These are phyloP conservation scores for Starmerella davenportii DNA, from an alignment of 805 yeast genomes.

Conservation along the genomic window DNA sequence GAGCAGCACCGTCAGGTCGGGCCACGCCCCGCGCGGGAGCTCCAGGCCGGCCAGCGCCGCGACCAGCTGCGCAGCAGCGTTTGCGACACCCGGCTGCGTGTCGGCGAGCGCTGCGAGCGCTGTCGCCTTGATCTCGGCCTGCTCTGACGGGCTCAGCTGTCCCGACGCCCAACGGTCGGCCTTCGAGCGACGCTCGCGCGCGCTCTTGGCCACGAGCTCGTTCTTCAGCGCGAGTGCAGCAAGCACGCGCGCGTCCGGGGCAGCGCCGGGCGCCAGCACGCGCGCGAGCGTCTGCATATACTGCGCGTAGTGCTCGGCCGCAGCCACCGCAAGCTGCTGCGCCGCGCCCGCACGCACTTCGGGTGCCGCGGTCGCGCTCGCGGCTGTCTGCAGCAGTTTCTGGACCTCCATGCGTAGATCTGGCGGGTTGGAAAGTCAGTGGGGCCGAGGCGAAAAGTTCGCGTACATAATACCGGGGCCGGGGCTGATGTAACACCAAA, in stretches of 20 bases:
- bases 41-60: constrained; percentile 96
- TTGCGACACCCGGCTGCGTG: constrained; percentile 60
- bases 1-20: constrained; percentile 61
- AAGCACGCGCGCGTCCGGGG: constrained; percentile 68
- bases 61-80: constrained; percentile 79
- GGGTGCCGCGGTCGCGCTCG: constrained; percentile 13
- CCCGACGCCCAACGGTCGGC: constrained; percentile 48
- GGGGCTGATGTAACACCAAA: neutral
- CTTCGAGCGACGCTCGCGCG: constrained; percentile 36
- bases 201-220: constrained; percentile 68
- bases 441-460: neutral
- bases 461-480: neutral
- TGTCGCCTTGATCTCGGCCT: constrained; percentile 42
- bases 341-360: constrained; percentile 11
- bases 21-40: constrained; percentile 76
- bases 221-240: constrained; percentile 82
- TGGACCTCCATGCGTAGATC: constrained; percentile 11
- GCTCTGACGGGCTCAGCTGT: constrained; percentile 29
- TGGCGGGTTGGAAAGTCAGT: constrained; percentile 3
- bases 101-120: constrained; percentile 48
- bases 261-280: constrained; percentile 45
- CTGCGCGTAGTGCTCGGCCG: constrained; percentile 55
- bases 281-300: constrained; percentile 53
- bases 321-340: constrained; percentile 44
- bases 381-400: constrained; percentile 14